A percentile compares a stretch with the other conserved stretches of the same genome.
Conservation (phyloP, 306 rosid genomes). For the Sicyos baderoa region DNA sequence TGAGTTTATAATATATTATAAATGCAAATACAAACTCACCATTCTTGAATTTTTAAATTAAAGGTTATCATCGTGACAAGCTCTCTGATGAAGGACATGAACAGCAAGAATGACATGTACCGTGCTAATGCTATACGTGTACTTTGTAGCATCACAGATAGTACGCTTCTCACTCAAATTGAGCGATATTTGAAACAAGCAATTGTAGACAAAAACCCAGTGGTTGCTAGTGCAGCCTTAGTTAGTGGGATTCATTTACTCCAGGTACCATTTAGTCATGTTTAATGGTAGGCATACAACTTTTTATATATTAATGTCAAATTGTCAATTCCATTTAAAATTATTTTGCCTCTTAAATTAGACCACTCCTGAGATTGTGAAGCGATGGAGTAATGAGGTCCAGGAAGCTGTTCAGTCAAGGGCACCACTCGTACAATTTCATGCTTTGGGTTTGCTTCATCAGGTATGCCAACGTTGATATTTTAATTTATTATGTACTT, state of each 20-base stretch:
- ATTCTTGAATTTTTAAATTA: slow-evolving; percentile 19
- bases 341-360: slow-evolving; percentile 18
- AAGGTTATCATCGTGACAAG: slow-evolving; percentile 94
- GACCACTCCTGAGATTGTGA: slow-evolving; percentile 97
- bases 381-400: slow-evolving; percentile 99
- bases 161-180: slow-evolving; percentile 92
- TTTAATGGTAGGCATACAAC: neutral
- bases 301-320: neutral
- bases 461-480: slow-evolving; percentile 48
- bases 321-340: neutral
- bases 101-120: slow-evolving; percentile 91
- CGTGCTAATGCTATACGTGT: slow-evolving; percentile 98
- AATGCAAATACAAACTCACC: slow-evolving; percentile 28
- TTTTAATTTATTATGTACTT: slow-evolving; percentile 18
- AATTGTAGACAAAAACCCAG: too few relatives aligned
- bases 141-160: slow-evolving; percentile 89
- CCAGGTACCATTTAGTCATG: slow-evolving; percentile 45
- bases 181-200: slow-evolving; percentile 97
- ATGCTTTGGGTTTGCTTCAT: slow-evolving; percentile 88
- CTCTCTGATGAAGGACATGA: slow-evolving; percentile 99
- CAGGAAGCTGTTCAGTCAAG: slow-evolving; percentile 98
- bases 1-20: slow-evolving; percentile 3
- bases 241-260: slow-evolving; percentile 97
- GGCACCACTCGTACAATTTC: slow-evolving; percentile 96
- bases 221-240: slow-evolving; percentile 96